Conservation (phyloP, 331 rosid species). For the Pyracantha coccinea region DNA sequence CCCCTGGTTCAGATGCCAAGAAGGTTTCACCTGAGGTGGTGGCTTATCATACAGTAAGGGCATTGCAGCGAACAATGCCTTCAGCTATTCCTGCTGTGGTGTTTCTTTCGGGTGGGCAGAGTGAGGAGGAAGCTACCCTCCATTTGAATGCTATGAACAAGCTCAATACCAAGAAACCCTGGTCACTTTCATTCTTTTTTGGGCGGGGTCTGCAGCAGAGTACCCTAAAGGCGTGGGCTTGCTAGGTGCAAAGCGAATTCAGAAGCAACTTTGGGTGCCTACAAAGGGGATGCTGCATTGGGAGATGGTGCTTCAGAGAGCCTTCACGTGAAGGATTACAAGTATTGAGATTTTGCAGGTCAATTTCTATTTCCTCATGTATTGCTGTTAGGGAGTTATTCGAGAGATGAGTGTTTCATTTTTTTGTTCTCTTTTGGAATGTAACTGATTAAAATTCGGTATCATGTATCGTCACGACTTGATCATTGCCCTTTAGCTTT, state of each 20-base stretch:
- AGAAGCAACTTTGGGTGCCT: slow-evolving; percentile 72
- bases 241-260: slow-evolving; percentile 74
- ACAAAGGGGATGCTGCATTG: slow-evolving; percentile 54
- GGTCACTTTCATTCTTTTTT: slow-evolving; percentile 77
- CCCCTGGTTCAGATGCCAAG: slow-evolving; percentile 69
- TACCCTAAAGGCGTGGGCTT: slow-evolving; percentile 83
- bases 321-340: slow-evolving; percentile 78
- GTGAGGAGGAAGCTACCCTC: slow-evolving; percentile 82
- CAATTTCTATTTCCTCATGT: background rate
- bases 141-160: slow-evolving; percentile 85
- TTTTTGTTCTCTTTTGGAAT: background rate
- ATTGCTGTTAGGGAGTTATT: background rate
- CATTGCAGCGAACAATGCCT: slow-evolving; percentile 69
- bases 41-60: slow-evolving; percentile 57
- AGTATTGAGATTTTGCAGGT: slow-evolving; percentile 26
- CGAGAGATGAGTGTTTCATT: background rate
- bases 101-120: slow-evolving; percentile 93
- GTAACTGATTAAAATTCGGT: background rate
- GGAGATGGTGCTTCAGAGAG: slow-evolving; percentile 71
- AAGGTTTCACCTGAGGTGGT: slow-evolving; percentile 60
- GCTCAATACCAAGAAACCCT: slow-evolving; percentile 70
- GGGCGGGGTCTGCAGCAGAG: slow-evolving; percentile 90
- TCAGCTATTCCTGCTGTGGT: slow-evolving; percentile 78
- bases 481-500: background rate
- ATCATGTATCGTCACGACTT: background rate